Evolutionary conservation across 164 flowering plant species (phyloP).

Genomic region (Chloranthus sessilifolius): DNA sequence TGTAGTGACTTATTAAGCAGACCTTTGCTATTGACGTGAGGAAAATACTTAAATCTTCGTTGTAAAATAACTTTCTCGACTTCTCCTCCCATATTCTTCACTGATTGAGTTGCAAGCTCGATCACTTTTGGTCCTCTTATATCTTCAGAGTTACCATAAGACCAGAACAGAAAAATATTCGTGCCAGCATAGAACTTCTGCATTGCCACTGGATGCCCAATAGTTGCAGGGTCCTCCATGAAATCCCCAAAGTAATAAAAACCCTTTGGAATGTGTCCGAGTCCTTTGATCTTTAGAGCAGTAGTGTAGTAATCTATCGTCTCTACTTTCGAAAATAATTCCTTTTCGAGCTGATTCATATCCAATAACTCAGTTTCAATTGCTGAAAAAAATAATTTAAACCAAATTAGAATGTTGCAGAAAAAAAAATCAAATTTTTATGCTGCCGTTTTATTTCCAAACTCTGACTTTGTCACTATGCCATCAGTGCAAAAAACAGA

Average conservation of each 20-base stretch:
- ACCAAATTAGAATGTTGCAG: neutral
- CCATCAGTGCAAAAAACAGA: too few species aligned
- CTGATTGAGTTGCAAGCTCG: constrained; percentile 39
- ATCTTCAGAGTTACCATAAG: constrained; percentile 62
- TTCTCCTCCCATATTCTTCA: constrained; percentile 52
- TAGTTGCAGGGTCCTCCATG: constrained; percentile 68
- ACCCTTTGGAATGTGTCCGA: constrained; percentile 61
- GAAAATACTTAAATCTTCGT: constrained; percentile 68
- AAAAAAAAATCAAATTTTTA: too few species aligned
- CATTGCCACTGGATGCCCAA: constrained; percentile 81
- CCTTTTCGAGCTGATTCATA: constrained; percentile 49
- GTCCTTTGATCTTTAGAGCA: constrained; percentile 62
- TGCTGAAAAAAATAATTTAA: constrained; percentile 21
- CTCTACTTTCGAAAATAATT: constrained; percentile 55
- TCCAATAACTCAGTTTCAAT: constrained; percentile 35
- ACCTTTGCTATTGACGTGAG: constrained; percentile 75
- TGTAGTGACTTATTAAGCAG: constrained; percentile 9
- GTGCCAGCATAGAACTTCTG: constrained; percentile 69
- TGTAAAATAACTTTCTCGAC: constrained; percentile 53
- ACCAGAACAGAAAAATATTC: constrained; percentile 72
- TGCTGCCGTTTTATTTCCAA: too few species aligned
- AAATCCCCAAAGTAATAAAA: constrained; percentile 70
- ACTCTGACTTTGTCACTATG: too few species aligned
- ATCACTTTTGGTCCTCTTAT: constrained; percentile 43
- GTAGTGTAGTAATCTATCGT: constrained; percentile 81